These are phyloP conservation scores for Aspergillus biplanus DNA, from an alignment of 495 filamentous ascomycete species.

Conservation along the genomic window DNA sequence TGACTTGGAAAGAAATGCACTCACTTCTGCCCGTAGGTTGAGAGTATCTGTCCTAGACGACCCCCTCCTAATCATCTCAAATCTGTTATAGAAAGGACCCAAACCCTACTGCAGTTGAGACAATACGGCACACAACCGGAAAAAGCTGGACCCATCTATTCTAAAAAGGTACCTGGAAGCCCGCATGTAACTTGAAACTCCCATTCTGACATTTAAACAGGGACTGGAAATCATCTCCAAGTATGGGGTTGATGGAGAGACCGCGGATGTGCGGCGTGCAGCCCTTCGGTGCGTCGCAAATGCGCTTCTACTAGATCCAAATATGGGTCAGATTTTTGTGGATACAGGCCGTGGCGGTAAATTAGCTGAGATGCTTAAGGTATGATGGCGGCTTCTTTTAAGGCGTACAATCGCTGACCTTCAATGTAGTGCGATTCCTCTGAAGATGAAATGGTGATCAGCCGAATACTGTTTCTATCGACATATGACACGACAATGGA, in stretches of 20 bases:
- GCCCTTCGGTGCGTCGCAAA: slow-evolving; percentile 89
- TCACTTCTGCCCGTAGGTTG: slow-evolving; percentile 60
- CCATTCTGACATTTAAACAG: slow-evolving; percentile 48
- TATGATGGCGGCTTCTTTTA: slow-evolving; percentile 17
- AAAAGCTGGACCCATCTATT: slow-evolving; percentile 80
- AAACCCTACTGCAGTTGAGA: slow-evolving; percentile 74
- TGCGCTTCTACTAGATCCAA: slow-evolving; percentile 70
- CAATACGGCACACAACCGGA: slow-evolving; percentile 72
- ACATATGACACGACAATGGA: slow-evolving; percentile 81
- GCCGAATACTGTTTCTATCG: slow-evolving; percentile 80
- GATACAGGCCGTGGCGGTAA: slow-evolving; percentile 74
- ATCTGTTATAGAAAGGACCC: slow-evolving; percentile 56
- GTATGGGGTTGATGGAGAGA: slow-evolving; percentile 69
- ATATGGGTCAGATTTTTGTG: slow-evolving; percentile 78
- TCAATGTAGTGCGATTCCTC: slow-evolving; percentile 62
- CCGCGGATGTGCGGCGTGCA: slow-evolving; percentile 65
- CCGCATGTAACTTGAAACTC: background rate
- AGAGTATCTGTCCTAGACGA: background rate
- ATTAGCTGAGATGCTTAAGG: slow-evolving; percentile 72
- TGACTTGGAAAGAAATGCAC: slow-evolving; percentile 57
- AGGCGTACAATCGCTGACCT: slow-evolving; percentile 16
- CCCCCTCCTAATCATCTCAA: slow-evolving; percentile 16
- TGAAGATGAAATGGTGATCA: slow-evolving; percentile 88
- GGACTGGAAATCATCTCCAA: slow-evolving; percentile 73
- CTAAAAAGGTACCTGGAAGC: slow-evolving; percentile 59